Conservation (phyloP, 768 basidiomycete genomes). For the Suillus lakei region DNA sequence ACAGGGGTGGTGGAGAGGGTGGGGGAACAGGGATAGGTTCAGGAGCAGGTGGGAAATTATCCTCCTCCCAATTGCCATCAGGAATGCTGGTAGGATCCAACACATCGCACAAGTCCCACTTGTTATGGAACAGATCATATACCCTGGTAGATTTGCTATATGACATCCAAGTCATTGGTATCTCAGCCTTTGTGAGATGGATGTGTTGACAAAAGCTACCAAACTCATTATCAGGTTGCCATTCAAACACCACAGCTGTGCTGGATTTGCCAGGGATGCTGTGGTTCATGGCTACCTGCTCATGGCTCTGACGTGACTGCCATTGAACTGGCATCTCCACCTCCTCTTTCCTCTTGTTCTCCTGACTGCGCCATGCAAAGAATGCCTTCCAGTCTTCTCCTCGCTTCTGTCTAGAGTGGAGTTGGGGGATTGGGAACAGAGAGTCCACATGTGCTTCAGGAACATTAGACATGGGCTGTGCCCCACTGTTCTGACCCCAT, state of each 20-base stretch:
- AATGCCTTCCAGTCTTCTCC: neutral
- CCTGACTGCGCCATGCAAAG: neutral
- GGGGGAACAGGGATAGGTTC: neutral
- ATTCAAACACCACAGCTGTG: neutral
- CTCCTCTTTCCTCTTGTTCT: neutral
- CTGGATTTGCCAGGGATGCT: neutral
- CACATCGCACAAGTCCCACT: conserved; percentile 1
- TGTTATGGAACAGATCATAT: neutral
- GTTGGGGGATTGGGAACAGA: neutral
- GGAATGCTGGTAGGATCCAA: neutral
- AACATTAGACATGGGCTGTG: neutral
- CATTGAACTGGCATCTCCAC: neutral
- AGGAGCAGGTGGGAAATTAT: neutral
- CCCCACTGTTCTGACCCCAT: neutral
- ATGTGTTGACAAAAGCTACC: neutral
- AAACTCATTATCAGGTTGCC: conserved; percentile 1
- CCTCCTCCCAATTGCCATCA: neutral
- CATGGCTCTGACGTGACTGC: neutral
- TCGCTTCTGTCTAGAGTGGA: neutral
- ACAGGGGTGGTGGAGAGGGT: neutral
- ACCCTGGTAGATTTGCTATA: neutral
- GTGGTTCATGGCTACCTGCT: neutral
- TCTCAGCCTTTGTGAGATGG: neutral
- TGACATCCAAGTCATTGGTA: neutral
- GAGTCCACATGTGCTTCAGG: neutral